These are phyloP conservation scores for Leucosporidium yakuticum DNA, from an alignment of 768 basidiomycete genomes.

Conservation along the genomic window DNA sequence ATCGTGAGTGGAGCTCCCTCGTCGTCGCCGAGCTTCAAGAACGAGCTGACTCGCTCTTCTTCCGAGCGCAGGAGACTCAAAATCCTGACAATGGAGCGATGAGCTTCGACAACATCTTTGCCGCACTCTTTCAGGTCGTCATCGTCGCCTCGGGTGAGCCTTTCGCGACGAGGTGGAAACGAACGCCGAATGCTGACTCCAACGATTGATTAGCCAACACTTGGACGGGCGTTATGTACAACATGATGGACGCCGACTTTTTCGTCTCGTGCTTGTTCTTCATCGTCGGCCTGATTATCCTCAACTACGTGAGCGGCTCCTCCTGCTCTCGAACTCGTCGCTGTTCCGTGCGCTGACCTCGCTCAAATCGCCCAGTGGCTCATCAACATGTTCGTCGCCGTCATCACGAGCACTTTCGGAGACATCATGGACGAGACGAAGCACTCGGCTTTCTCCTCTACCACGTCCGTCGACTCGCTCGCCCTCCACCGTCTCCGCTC, in stretches of 20 bases:
- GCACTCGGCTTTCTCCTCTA: conserved; percentile 86
- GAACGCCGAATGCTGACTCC: background rate
- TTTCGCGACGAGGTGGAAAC: background rate
- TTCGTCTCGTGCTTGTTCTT: conserved; percentile 83
- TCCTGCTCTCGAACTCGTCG: background rate
- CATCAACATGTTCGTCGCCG: conserved; percentile 80
- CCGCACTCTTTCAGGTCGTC: conserved; percentile 71
- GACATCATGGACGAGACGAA: conserved; percentile 79
- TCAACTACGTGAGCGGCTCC: conserved; percentile 60
- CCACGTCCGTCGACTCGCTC: conserved; percentile 36
- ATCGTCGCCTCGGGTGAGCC: conserved; percentile 70
- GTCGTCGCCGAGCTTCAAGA: background rate
- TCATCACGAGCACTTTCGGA: conserved; percentile 88
- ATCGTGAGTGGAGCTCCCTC: conserved; percentile 48
- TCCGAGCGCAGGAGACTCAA: conserved; percentile 50
- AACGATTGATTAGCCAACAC: conserved; percentile 39
- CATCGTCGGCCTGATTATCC: conserved; percentile 70
- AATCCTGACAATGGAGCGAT: conserved; percentile 64
- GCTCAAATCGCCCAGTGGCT: conserved; percentile 52
- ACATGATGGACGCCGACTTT: conserved; percentile 81
- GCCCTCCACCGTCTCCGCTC: background rate
- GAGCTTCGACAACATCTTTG: conserved; percentile 85
- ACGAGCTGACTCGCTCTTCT: conserved; percentile 2
- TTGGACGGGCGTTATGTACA: conserved; percentile 61
- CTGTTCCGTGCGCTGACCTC: background rate